A percentile compares a stretch with the other conserved stretches of the same genome.
phyloP scores from a whole-genome alignment of 176 grass and related monocot species.

The Oryza meridionalis region DNA sequence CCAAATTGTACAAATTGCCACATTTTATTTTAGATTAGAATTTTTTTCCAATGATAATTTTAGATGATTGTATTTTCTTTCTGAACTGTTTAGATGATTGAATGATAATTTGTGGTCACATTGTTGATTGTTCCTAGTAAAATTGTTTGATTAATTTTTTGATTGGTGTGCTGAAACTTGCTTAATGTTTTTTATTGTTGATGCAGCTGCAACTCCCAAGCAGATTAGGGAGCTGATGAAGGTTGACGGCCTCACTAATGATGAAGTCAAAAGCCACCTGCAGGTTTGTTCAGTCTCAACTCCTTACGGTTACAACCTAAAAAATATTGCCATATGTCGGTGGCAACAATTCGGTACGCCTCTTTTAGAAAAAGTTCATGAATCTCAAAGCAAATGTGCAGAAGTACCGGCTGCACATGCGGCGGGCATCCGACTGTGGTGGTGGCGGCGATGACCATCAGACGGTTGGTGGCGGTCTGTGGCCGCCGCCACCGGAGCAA shows the following conservation, averaged over 20 bases:
- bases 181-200: not conserved
- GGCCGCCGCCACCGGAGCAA: constrained; percentile 47
- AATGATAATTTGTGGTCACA: not conserved
- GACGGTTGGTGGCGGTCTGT: not conserved
- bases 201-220: constrained; percentile 82
- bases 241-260: constrained; percentile 89
- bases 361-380: not conserved
- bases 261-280: constrained; percentile 95
- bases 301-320: not conserved
- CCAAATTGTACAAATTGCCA: not conserved
- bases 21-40: not conserved
- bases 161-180: constrained; percentile 25
- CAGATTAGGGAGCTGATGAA: constrained; percentile 95
- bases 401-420: constrained; percentile 88
- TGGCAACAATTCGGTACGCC: not conserved
- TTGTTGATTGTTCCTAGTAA: not conserved
- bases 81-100: not conserved
- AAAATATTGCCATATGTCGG: not conserved
- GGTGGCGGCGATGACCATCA: not conserved
- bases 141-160: not conserved
- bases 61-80: not conserved
- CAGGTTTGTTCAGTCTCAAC: constrained; percentile 48
- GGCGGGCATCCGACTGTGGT: constrained; percentile 40
- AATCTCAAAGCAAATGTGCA: constrained; percentile 21
- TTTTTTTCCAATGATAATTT: not conserved